Evolutionary conservation across 441 rosid genomes (phyloP), one percentile per base, ranked within the genome.

Genomic region (Populus trichocarpa): DNA sequence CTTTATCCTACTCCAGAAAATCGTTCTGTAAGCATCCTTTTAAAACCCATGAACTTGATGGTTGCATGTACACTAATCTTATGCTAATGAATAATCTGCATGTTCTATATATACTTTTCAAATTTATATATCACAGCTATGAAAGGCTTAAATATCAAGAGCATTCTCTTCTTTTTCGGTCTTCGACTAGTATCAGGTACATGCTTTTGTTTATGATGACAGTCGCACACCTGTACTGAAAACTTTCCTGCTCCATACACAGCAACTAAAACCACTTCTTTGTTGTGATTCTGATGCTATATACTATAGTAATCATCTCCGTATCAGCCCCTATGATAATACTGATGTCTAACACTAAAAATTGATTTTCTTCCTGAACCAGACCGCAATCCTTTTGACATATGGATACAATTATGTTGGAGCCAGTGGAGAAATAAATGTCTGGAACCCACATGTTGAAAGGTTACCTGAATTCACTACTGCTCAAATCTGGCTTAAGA

Each of bases 21-120:
- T 66, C 78, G 76, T 40, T 76, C 80, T 13, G 86, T 83, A 74
- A 78, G 81, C 42, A 46, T 69, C 30, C 67, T 64, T 64, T 64
- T 46, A 13, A 46, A 46, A 14, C 13, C 57, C 57, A 22, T 64
- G 25, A 64, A 64, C 6, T 64, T 64, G 67, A 64, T 63, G 53
- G 53, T 46, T 46, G 3, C 16, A 13, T 13, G 18, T 13, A 46
- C 53, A 46, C 53, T 3, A 11, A 13, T 46, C 20, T 14, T 46
- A 14, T 46, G 57, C 18, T 46, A 46, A 46, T 14, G 57, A 46
- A 3, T 3, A 11, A 11, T 40, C 1, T 40, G 50, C 16, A 40
- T 40, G 13, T 40, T 40, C 50, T 3, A 10, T 40, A 12, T 12
- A 40, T 40, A 40, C 50, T 12, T 38, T 8, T 38, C 12, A 38